Conservation (phyloP, 768 basidiomycete genomes). For the Imleria badia region DNA sequence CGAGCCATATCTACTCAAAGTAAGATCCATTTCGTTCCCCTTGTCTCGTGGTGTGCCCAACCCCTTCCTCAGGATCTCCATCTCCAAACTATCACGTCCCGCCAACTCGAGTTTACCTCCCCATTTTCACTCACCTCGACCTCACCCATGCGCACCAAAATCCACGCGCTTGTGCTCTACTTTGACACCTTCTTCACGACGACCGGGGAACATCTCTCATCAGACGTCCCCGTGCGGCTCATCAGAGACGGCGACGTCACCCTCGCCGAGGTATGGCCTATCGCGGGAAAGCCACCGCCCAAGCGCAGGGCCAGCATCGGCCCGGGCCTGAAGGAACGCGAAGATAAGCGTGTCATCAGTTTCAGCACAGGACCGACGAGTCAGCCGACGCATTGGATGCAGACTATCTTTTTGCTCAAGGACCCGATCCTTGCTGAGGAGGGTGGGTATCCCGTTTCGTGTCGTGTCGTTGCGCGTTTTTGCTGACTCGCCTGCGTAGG, state of each 20-base stretch:
- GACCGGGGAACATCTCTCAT: slow-evolving; percentile 51
- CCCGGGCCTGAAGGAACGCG: slow-evolving; percentile 41
- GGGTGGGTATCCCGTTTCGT: slow-evolving; percentile 45
- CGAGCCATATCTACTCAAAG: slow-evolving; percentile 65
- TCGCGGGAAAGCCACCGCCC: slow-evolving; percentile 63
- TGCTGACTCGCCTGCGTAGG: slow-evolving; percentile 42
- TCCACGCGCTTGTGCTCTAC: slow-evolving; percentile 83
- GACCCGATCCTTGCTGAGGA: slow-evolving; percentile 76
- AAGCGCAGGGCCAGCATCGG: slow-evolving; percentile 59
- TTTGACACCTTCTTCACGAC: slow-evolving; percentile 93
- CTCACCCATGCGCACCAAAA: slow-evolving; percentile 56
- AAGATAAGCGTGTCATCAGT: slow-evolving; percentile 48
- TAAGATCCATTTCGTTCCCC: slow-evolving; percentile 29
- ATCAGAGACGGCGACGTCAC: slow-evolving; percentile 57
- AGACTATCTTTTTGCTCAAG: slow-evolving; percentile 83
- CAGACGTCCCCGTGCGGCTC: slow-evolving; percentile 51
- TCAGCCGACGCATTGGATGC: slow-evolving; percentile 94
- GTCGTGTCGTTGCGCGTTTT: neutral
- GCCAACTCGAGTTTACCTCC: slow-evolving; percentile 78
- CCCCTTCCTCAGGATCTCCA: slow-evolving; percentile 63
- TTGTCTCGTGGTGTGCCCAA: neutral
- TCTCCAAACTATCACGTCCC: slow-evolving; percentile 58
- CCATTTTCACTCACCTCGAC: slow-evolving; percentile 73
- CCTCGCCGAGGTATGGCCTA: slow-evolving; percentile 79
- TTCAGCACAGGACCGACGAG: slow-evolving; percentile 92